Conservation (phyloP, 345 rosid genomes). For the Eucalyptus brandiana region DNA sequence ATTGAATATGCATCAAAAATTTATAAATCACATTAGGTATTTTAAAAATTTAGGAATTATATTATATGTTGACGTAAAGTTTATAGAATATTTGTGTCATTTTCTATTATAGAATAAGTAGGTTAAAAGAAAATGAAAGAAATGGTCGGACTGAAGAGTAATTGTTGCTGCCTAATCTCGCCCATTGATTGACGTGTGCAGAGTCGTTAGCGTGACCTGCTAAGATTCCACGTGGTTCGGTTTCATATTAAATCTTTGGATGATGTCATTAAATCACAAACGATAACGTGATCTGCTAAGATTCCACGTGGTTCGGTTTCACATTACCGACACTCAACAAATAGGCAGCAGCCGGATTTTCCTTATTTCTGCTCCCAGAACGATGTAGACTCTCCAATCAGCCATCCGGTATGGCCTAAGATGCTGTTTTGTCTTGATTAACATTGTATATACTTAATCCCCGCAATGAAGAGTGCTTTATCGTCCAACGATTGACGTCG, state of each 20-base stretch:
- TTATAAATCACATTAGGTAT: too few relatives aligned
- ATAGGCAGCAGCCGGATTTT: too few relatives aligned
- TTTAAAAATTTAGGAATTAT: too few relatives aligned
- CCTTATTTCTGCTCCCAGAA: too few relatives aligned
- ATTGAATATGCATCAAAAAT: fast-evolving
- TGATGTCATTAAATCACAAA: not conserved
- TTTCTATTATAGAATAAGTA: not conserved
- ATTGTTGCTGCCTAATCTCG: not conserved
- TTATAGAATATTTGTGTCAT: too few relatives aligned
- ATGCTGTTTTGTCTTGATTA: not conserved
- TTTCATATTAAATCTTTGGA: not conserved
- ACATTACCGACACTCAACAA: not conserved
- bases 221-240: too few relatives aligned
- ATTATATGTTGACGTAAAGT: too few relatives aligned
- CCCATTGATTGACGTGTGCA: not conserved
- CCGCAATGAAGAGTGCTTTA: not conserved
- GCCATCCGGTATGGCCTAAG: not conserved
- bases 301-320: not conserved
- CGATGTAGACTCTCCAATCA: not conserved
- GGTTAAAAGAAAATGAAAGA: not conserved
- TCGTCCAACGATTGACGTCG: not conserved
- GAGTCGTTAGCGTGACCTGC: not conserved
- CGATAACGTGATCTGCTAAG: not conserved
- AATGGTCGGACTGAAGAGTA: not conserved
- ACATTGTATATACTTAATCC: not conserved